Evolutionary conservation across 1,284 basidiomycete genomes (phyloP), one percentile per base, ranked within the genome.

Genomic region (Paramarasmius palmivorus): DNA sequence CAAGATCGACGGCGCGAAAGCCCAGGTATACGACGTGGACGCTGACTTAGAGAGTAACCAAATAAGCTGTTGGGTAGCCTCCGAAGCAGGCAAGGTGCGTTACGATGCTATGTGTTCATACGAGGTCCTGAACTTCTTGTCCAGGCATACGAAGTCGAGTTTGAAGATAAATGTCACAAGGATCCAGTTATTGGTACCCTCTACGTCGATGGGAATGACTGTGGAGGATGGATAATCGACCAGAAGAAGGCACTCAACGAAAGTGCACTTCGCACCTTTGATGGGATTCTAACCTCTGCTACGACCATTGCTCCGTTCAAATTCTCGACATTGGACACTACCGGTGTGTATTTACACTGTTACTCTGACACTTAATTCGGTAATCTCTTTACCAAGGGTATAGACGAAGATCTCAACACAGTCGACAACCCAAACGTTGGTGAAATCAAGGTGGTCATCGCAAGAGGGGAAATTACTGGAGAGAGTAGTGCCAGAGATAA

Each of bases 11-110:
- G 61, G 61, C 15, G 37, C 45, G 10, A 51, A 55, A 34, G 32
- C 39, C 15, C 49, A 54, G 26, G 50, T 57, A 8, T 59, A 64
- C 46, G 52, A 55, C n/a, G 39, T 63, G 7, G 51, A 63, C 42
- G 23, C 40, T 15, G 29, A 37, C 15, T 26, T 40, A 15, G 60
- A 61, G 45, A 40, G 49, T 2, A 42, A 36, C 14, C 50, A 52
- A 2, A 36, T 61, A 2, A 64, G 63, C 20, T 65, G 68, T 52
- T 69, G 68, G 66, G 63, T 69, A 22, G 58, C 63, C 7, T 69
- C 68, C 2, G 61, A 65, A 44, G 59, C 57, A 9, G 65, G 64
- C 23, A 66, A 63, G 57, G 66, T 64, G 41, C n/a, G 54, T 45
- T n/a, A 32, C 25, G 36, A 49, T 41, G 29, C 12, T 32, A 6